Percentiles rank a stretch among this genome's conserved stretches.
These are phyloP conservation scores for Aureobasidium sp. DNA, from an alignment of 2,329 filamentous ascomycete species.

Conservation along the genomic window DNA sequence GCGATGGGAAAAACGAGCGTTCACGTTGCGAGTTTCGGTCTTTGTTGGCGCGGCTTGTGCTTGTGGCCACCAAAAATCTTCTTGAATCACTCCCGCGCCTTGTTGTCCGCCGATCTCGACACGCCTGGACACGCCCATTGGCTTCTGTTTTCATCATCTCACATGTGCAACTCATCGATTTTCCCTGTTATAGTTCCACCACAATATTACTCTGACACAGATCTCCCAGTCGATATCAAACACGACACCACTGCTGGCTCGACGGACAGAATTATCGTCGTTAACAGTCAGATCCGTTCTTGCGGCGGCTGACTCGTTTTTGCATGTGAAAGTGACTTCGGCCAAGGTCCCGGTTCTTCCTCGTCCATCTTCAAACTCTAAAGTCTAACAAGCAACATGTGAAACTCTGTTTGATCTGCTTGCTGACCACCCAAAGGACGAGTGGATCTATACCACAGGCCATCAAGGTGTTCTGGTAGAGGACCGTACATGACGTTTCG, in stretches of 20 bases:
- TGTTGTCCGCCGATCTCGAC: neutral
- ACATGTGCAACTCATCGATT: neutral
- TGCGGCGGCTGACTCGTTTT: neutral
- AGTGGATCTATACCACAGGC: neutral
- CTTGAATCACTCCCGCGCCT: constrained; percentile 1
- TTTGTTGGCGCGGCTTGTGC: constrained; percentile 10
- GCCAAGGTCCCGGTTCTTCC: neutral
- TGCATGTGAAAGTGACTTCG: neutral
- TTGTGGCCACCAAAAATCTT: constrained; percentile 3
- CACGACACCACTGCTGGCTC: neutral
- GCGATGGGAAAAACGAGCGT: constrained; percentile 1
- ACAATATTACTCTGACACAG: neutral
- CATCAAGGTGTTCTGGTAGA: constrained; percentile 3
- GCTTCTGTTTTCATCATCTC: neutral
- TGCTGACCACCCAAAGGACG: neutral
- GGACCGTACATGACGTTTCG: neutral
- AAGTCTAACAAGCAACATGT: neutral
- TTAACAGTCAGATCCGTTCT: neutral
- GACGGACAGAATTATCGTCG: neutral
- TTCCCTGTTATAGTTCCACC: neutral
- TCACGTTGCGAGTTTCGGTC: constrained; percentile 5
- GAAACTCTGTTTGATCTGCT: constrained; percentile 1
- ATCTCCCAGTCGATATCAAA: neutral
- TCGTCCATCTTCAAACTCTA: neutral
- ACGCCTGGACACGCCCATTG: constrained; percentile 6